A percentile compares a stretch with the other conserved stretches of the same genome.
These are phyloP conservation scores for Cladosporium cucumerinum DNA, from an alignment of 2,329 filamentous ascomycete species.

Conservation along the genomic window DNA sequence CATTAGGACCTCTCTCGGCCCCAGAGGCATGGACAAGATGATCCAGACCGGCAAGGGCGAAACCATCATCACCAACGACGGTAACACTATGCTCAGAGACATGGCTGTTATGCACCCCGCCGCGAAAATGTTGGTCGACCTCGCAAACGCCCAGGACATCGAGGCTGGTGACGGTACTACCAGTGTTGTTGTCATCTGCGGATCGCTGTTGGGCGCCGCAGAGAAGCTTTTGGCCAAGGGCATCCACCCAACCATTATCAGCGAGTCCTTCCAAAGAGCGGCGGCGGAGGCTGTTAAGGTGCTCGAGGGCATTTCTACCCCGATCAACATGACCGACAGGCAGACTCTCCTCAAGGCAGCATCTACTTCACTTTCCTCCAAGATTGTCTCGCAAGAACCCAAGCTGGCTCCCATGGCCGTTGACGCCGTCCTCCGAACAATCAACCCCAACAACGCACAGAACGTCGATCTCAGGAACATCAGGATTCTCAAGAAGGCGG, in stretches of 20 bases:
- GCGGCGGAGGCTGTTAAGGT: conserved; percentile 84
- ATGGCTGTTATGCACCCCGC: conserved; percentile 99
- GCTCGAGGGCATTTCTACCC: conserved; percentile 92
- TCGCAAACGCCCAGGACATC: conserved; percentile 95
- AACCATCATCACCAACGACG: conserved; percentile 99
- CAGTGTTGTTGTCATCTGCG: conserved; percentile 95
- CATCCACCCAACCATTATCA: conserved; percentile 96
- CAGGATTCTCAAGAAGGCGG: conserved; percentile 93
- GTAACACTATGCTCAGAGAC: conserved; percentile 97
- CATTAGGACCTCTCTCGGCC: conserved; percentile 92
- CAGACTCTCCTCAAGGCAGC: conserved; percentile 91
- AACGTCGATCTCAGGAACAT: conserved; percentile 98
- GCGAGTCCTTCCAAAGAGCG: conserved; percentile 94
- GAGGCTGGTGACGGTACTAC: conserved; percentile 98
- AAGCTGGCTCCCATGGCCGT: conserved; percentile 98
- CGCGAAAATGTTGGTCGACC: conserved; percentile 97
- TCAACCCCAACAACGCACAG: conserved; percentile 90
- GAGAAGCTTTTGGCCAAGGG: conserved; percentile 86
- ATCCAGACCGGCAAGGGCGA: conserved; percentile 95
- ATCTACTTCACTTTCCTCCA: conserved; percentile 94
- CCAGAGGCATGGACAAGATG: conserved; percentile 99
- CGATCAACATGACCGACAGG: conserved; percentile 83
- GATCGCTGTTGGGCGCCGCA: conserved; percentile 87
- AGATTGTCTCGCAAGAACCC: conserved; percentile 97
- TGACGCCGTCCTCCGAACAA: conserved; percentile 91